phyloP scores from a whole-genome alignment of 169 alveolate genomes.

The Sarcocystis neurona region DNA sequence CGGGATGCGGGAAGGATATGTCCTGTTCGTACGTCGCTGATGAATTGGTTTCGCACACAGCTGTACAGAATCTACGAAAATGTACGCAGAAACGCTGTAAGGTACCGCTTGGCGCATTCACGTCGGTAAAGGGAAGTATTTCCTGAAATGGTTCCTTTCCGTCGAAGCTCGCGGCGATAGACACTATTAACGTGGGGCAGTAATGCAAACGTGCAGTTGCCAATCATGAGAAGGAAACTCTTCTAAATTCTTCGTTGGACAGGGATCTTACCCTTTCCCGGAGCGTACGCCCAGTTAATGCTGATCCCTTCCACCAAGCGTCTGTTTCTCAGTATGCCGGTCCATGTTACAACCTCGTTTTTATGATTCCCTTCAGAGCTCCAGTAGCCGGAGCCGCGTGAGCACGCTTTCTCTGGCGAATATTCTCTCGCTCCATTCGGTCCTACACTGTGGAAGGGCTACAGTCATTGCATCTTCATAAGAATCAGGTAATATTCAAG shows the following conservation, averaged over 20 bases:
- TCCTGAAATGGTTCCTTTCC: constrained; percentile 55
- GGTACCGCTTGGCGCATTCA: constrained; percentile 52
- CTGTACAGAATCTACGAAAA: neutral
- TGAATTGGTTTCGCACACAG: no score
- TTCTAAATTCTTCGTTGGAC: neutral
- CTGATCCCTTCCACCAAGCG: constrained; percentile 47
- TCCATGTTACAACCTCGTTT: constrained; percentile 48
- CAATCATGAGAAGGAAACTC: no score
- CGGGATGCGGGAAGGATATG: constrained; percentile 73
- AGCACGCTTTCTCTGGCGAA: constrained; percentile 54
- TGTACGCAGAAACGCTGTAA: neutral
- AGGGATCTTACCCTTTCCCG: constrained; percentile 62
- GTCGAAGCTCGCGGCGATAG: constrained; percentile 57
- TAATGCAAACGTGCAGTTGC: neutral
- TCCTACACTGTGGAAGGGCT: constrained; percentile 31
- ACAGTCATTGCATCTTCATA: neutral
- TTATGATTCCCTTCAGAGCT: constrained; percentile 63
- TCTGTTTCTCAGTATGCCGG: constrained; percentile 47
- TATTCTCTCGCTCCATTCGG: constrained; percentile 54
- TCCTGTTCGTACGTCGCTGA: constrained; percentile 73
- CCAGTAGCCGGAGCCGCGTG: constrained; percentile 67
- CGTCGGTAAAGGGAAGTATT: constrained; percentile 42
- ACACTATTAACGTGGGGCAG: neutral
- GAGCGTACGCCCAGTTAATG: constrained; percentile 69
- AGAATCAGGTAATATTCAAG: neutral